Conservation (phyloP, 441 rosid species). For the Adansonia madagascariensis region DNA sequence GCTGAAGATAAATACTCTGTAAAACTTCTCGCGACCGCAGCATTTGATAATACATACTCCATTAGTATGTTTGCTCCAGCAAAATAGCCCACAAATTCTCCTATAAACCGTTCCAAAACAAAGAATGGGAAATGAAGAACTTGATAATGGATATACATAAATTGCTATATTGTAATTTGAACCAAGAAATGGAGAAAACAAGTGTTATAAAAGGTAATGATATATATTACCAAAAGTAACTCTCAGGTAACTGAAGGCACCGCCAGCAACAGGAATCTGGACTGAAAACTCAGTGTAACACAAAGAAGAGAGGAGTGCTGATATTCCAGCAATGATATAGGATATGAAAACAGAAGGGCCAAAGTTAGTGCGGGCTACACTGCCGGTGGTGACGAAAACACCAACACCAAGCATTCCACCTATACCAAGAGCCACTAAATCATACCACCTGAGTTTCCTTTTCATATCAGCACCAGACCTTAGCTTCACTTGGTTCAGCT, state of each 20-base stretch:
- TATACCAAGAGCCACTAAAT: constrained; percentile 84
- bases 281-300: constrained; percentile 95
- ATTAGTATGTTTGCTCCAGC: constrained; percentile 85
- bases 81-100: constrained; percentile 86
- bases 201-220: neutral
- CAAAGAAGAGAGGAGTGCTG: constrained; percentile 87
- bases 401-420: constrained; percentile 99
- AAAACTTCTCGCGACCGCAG: constrained; percentile 85
- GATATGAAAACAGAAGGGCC: constrained; percentile 91
- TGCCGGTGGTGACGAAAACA: constrained; percentile 84
- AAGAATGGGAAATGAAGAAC: neutral
- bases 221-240: constrained; percentile 75
- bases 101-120: constrained; percentile 32
- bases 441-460: constrained; percentile 82
- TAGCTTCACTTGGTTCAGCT: constrained; percentile 74
- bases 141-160: constrained; percentile 7
- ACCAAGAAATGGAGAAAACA: constrained; percentile 8
- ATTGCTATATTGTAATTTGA: neutral
- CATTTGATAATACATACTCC: constrained; percentile 92
- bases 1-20: constrained; percentile 77
- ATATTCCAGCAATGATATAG: constrained; percentile 73
- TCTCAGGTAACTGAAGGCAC: constrained; percentile 92
- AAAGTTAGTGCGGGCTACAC: constrained; percentile 55
- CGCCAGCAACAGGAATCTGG: constrained; percentile 93
- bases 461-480: constrained; percentile 96